phyloP scores from a whole-genome alignment of 306 rosid species.

The Quercus gilva region DNA sequence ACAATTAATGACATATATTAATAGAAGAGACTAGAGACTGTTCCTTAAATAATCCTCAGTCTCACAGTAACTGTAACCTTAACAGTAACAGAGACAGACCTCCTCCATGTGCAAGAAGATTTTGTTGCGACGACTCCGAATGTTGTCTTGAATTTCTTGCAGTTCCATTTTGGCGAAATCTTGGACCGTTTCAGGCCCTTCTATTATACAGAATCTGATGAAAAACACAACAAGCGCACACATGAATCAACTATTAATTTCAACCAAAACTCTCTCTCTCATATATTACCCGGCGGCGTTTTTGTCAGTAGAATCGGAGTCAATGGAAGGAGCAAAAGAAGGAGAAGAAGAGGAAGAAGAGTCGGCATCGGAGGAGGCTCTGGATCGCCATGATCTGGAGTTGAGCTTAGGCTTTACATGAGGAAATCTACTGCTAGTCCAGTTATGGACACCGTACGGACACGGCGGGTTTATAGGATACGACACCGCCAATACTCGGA shows the following conservation, averaged over 20 bases:
- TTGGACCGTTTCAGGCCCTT: constrained; percentile 90
- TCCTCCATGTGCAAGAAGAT: constrained; percentile 95
- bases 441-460: constrained; percentile 10
- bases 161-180: constrained; percentile 87
- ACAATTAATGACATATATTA: too few species aligned
- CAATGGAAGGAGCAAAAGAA: constrained; percentile 54
- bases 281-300: constrained; percentile 51
- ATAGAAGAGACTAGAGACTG: too few species aligned
- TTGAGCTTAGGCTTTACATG: constrained; percentile 12
- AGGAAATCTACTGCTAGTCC: constrained; percentile 19
- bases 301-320: constrained; percentile 58
- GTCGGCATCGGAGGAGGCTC: constrained; percentile 57
- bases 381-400: constrained; percentile 38
- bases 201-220: constrained; percentile 86
- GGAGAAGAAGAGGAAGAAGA: constrained; percentile 38
- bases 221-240: background rate
- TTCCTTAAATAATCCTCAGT: too few species aligned
- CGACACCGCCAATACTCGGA: constrained; percentile 36
- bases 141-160: constrained; percentile 83
- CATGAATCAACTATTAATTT: background rate
- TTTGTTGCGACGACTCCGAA: constrained; percentile 92
- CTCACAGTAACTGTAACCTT: too few species aligned
- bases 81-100: constrained; percentile 34
- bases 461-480: constrained; percentile 25
- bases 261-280: background rate